Base-by-base conservation (phyloP, 805 yeast species). In the Danielia oregonensis region DNA sequence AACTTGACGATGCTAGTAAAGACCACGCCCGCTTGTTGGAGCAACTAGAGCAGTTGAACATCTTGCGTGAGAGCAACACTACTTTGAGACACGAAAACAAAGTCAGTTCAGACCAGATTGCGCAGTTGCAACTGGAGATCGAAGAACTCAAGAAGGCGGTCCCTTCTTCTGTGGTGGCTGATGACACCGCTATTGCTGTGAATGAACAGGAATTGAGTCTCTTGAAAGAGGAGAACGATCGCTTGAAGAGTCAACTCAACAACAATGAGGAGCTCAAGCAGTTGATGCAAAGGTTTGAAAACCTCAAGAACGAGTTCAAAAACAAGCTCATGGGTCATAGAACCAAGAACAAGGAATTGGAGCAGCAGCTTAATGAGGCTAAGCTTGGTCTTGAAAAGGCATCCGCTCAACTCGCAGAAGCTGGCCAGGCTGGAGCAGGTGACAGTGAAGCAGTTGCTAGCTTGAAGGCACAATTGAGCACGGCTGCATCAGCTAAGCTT, bases 1-100 rank as follows among this genome's bases (percentile, higher is more conserved):
- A 55, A 26, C 28, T 62, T 8, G 57, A 55, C 6, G 59, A 45
- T 43, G 40, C 42, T 56, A 64, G 61, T 28, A 51, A 61, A 15
- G 75, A 68, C 33, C 79, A 78, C 35, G 56, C 64, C 5, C 63
- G 68, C 27, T 51, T 82, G 14, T 39, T 70, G 37, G 68, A 69
- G 31, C 81, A 79, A 47, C 60, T 81, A 33, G 72, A 78, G 37
- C 82, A 82, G 43, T 55, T 83, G 54, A 78, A 75, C 45, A 61
- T 82, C 17, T 56, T 83, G 35, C 67, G 84, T 33, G 91, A 83
- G 54, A 80, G 86, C 46, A 83, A 83, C 47, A 61, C 68, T 6
- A 74, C 85, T 2, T 63, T 83, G 43, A 69, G 89, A 32, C 63
- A 65, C 35, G 86, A 80, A 34, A 59, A 68, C 35, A 41, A 40